Evolutionary conservation across 306 rosid genomes (phyloP).

Genomic region (Trifolium subterraneum): DNA sequence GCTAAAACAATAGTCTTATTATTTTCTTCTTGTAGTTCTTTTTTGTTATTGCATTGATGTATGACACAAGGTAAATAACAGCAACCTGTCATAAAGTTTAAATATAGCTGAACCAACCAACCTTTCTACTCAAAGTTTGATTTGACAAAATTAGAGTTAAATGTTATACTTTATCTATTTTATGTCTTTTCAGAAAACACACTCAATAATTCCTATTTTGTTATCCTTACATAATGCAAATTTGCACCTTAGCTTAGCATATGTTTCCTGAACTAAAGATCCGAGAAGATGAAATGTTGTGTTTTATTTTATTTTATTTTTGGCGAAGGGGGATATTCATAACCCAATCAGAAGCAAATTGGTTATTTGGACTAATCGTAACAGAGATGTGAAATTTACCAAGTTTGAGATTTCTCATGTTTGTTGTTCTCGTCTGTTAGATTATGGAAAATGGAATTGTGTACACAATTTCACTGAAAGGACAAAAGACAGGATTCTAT

Average conservation of each 20-base stretch:
- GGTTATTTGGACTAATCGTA: conserved; percentile 26
- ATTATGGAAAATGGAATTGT: conserved; percentile 74
- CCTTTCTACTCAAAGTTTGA: conserved; percentile 4
- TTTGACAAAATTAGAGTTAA: neutral
- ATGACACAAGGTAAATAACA: conserved; percentile 7
- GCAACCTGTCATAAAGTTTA: conserved; percentile 1
- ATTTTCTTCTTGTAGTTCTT: conserved; percentile 10
- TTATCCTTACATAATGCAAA: conserved; percentile 7
- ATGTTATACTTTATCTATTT: neutral
- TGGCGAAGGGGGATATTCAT: too few relatives aligned
- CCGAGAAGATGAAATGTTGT: neutral
- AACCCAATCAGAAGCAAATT: too few relatives aligned
- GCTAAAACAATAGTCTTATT: conserved; percentile 9
- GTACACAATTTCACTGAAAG: conserved; percentile 81
- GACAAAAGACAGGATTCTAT: conserved; percentile 96
- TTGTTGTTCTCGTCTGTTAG: conserved; percentile 48
- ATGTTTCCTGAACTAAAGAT: neutral
- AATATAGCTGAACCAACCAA: conserved; percentile 30
- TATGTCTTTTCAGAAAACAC: neutral
- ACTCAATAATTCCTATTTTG: conserved; percentile 17
- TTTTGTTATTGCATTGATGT: conserved; percentile 5
- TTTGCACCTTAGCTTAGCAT: conserved; percentile 13
- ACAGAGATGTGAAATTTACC: conserved; percentile 26
- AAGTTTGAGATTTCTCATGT: conserved; percentile 28
- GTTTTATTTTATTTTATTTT: neutral